Evolutionary conservation across 1,284 basidiomycete genomes (phyloP).

Genomic region (Ustilago tritici): DNA sequence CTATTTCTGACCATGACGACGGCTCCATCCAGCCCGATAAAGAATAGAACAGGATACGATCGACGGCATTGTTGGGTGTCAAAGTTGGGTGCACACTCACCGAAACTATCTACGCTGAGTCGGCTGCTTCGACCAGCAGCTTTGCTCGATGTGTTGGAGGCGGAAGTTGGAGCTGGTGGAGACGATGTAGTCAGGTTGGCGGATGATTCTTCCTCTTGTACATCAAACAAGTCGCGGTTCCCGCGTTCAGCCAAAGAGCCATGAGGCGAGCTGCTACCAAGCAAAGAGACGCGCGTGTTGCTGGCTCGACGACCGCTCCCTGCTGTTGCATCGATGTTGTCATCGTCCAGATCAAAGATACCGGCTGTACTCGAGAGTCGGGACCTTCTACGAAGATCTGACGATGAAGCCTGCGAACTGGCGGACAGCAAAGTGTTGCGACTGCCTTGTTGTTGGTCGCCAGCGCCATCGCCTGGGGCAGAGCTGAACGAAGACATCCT

Average conservation of each 20-base stretch:
- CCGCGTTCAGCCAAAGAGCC: constrained; percentile 27
- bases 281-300: constrained; percentile 31
- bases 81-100: constrained; percentile 17
- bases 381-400: constrained; percentile 31
- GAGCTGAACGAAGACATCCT: constrained; percentile 41
- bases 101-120: constrained; percentile 37
- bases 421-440: constrained; percentile 38
- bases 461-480: constrained; percentile 20
- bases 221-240: constrained; percentile 38
- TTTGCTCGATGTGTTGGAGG: constrained; percentile 20
- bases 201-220: constrained; percentile 32
- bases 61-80: not conserved
- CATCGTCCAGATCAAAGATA: constrained; percentile 59
- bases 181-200: constrained; percentile 10
- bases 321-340: constrained; percentile 28
- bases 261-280: constrained; percentile 30
- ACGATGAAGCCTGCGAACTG: constrained; percentile 42
- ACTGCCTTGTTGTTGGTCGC: constrained; percentile 19
- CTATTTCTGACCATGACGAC: no score
- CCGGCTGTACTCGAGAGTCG: constrained; percentile 56
- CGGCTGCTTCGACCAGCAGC: constrained; percentile 16
- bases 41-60: not conserved
- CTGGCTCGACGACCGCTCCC: constrained; percentile 32
- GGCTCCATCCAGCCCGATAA: no score
- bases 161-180: constrained; percentile 13